Evolutionary conservation across 2,329 filamentous ascomycete genomes (phyloP), one percentile per base, ranked within the genome.

Genomic region (Claviceps capensis): DNA sequence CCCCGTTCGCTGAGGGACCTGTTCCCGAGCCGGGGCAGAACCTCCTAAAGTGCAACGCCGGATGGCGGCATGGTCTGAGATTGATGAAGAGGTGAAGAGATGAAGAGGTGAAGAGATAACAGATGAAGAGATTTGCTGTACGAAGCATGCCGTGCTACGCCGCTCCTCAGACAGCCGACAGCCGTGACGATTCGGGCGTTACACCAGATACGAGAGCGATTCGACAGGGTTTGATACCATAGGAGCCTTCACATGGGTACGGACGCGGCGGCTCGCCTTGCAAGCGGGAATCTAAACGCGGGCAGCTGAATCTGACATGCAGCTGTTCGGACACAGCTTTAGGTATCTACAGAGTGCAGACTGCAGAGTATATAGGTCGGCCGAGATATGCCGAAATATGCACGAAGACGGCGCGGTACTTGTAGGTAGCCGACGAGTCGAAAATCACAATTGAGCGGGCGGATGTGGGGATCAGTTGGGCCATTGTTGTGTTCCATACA

Each of bases 401-500:
- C n/a, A n/a, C 30, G 30, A 34, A 34, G 30, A 34, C 30, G 30
- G 3, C 30, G 30, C 30, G 9, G 8, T 22, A 22, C 22, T 22
- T 22, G 22, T 30, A 30, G 7, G 26, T 9, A 30, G 26, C 8
- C 8, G 8, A 34, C 30, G 8, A 34, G 30, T 34, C 30, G 3
- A 4, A 34, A 34, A 34, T 34, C 30, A 34, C 30, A 34, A 34
- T 34, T 34, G 8, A 34, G 30, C 3, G 7, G 13, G 9, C 23
- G 11, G 13, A 14, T 23, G 19, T 44, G 42, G 42, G 42, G 42
- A 44, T 23, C 34, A 48, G 22, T 17, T 34, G 5, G 46, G 17
- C 50, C 26, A 54, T 57, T 54, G 57, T 56, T 55, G 30, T 45
- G 22, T 45, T 37, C 34, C 36, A 19, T 19, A 19, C 19, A 19